A percentile compares a stretch with the other conserved stretches of the same genome.
Evolutionary conservation across 1,284 basidiomycete genomes (phyloP).

Genomic region (Cutaneotrichosporon cavernicola): DNA sequence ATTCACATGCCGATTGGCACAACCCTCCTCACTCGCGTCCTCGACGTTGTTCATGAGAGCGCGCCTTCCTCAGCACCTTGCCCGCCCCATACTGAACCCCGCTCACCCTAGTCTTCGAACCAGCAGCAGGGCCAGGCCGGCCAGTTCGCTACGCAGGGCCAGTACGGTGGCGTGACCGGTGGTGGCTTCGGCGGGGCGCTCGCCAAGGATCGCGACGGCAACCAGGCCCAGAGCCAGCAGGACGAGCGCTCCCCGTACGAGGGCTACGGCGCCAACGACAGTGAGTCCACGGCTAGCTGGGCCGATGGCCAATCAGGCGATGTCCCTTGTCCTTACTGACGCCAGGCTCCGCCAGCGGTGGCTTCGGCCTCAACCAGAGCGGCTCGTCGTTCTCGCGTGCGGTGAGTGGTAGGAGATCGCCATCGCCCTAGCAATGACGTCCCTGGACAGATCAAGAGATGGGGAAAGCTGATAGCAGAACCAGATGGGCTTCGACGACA

Average conservation of each 20-base stretch:
- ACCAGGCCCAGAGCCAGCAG: constrained; percentile 6
- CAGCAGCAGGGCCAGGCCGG: constrained; percentile 15
- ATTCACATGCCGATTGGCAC: too few relatives aligned
- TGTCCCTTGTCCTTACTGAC: background rate
- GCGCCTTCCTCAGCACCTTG: background rate
- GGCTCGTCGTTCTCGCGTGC: constrained; percentile 43
- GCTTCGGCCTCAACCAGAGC: constrained; percentile 41
- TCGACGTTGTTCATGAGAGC: background rate
- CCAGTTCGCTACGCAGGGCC: constrained; percentile 17
- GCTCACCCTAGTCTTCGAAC: constrained; percentile 2
- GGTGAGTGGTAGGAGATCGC: constrained; percentile 16
- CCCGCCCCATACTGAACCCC: background rate
- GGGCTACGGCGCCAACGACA: background rate
- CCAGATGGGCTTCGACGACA: constrained; percentile 30
- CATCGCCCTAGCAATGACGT: background rate
- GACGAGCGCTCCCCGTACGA: background rate
- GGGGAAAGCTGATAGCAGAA: constrained; percentile 25
- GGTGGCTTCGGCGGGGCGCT: constrained; percentile 16
- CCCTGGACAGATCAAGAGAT: background rate
- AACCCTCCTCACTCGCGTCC: too few relatives aligned
- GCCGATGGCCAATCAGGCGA: background rate
- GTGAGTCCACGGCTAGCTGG: background rate
- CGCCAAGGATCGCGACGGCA: constrained; percentile 21
- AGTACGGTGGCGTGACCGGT: constrained; percentile 20
- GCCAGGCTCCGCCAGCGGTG: constrained; percentile 41